Evolutionary conservation across 2,329 filamentous ascomycete species (phyloP).

Genomic region (Dactylellina cionopaga): DNA sequence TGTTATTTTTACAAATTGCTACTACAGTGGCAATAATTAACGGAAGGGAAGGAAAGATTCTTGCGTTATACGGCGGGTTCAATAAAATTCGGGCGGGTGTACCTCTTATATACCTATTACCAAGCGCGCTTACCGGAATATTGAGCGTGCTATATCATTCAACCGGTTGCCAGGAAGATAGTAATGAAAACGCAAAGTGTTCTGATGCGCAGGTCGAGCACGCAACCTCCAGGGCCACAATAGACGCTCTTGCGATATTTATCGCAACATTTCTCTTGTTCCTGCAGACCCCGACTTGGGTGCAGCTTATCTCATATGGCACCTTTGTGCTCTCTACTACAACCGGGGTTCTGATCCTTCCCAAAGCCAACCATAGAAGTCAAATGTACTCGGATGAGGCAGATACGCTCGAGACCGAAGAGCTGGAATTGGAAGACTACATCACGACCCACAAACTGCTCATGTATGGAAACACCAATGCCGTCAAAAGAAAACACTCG

Average conservation of each 20-base stretch:
- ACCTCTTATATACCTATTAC: constrained; percentile 2
- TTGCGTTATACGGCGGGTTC: constrained; percentile 10
- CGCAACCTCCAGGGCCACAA: constrained; percentile 7
- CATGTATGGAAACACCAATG: background rate
- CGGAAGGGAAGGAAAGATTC: constrained; percentile 1
- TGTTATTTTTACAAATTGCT: background rate
- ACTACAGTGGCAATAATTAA: background rate
- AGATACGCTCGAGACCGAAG: background rate
- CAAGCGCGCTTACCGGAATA: constrained; percentile 14
- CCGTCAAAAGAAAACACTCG: background rate
- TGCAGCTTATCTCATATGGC: constrained; percentile 30
- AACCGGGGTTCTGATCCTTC: background rate
- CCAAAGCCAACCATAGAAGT: background rate
- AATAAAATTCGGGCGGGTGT: constrained; percentile 3
- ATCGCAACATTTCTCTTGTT: constrained; percentile 18
- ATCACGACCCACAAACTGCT: constrained; percentile 1
- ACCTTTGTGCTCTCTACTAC: background rate
- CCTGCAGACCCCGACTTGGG: constrained; percentile 46
- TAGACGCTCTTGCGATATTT: constrained; percentile 14
- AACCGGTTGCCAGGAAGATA: background rate
- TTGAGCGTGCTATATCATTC: background rate
- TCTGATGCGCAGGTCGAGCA: constrained; percentile 4
- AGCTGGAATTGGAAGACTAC: constrained; percentile 22
- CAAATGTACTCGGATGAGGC: background rate
- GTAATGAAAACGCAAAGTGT: background rate